phyloP scores from a whole-genome alignment of 768 basidiomycete species.

The Harrya chromipes region DNA sequence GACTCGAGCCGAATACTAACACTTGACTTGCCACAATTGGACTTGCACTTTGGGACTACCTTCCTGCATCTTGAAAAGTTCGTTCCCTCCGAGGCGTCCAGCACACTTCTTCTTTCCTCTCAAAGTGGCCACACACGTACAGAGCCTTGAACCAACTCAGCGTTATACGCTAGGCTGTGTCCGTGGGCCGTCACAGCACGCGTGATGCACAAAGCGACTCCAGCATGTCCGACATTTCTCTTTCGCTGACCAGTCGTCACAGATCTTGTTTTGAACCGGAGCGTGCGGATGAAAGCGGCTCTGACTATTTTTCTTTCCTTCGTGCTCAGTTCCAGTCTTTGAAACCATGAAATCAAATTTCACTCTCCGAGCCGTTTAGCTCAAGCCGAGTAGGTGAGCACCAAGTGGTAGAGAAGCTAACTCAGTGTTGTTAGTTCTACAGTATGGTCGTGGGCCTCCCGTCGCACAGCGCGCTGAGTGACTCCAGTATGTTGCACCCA shows the following conservation, averaged over 20 bases:
- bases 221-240: conserved; percentile 7
- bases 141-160: not conserved
- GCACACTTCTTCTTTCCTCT: too few species aligned
- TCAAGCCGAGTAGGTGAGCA: not conserved
- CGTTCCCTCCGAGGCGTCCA: too few species aligned
- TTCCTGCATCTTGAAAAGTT: too few species aligned
- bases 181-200: not conserved
- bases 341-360: too few species aligned
- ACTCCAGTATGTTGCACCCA: conserved; percentile 12
- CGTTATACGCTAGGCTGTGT: not conserved
- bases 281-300: too few species aligned
- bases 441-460: conserved; percentile 3
- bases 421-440: not conserved
- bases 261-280: conserved; percentile 2
- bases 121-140: too few species aligned
- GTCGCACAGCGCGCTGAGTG: not conserved
- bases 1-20: too few species aligned
- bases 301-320: too few species aligned
- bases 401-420: not conserved
- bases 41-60: too few species aligned
- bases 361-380: too few species aligned
- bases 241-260: conserved; percentile 18
- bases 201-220: conserved; percentile 1
- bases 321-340: too few species aligned
- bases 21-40: too few species aligned